These are phyloP conservation scores for Vitis hybrid DNA, from an alignment of 177 flowering plant genomes.

Conservation along the genomic window DNA sequence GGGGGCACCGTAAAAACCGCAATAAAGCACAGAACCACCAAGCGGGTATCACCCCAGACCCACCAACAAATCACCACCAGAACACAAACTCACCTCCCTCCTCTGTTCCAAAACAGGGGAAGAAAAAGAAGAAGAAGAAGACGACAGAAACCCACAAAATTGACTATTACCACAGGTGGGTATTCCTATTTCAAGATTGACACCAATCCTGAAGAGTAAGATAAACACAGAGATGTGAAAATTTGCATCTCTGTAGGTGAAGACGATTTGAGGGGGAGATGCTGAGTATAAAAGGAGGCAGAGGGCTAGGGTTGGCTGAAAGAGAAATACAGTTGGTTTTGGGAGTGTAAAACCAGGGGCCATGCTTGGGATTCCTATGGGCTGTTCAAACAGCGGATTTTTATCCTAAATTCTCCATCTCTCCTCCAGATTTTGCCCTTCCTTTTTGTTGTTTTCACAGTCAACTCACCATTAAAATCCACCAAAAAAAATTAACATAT, in stretches of 20 bases:
- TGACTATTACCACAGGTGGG: not conserved
- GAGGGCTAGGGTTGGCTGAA: constrained; percentile 12
- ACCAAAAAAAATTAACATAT: too few relatives aligned
- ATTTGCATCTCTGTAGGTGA: constrained; percentile 11
- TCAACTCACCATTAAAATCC: constrained; percentile 2
- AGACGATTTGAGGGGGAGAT: not conserved
- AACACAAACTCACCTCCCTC: too few relatives aligned
- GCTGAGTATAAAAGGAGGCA: constrained; percentile 20
- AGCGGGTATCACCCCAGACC: too few relatives aligned
- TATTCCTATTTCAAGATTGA: not conserved
- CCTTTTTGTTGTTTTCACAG: not conserved
- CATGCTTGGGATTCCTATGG: constrained; percentile 43
- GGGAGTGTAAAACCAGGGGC: constrained; percentile 55
- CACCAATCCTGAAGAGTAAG: constrained; percentile 1
- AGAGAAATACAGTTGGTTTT: constrained; percentile 18
- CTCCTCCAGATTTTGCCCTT: not conserved
- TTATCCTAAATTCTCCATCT: constrained; percentile 5
- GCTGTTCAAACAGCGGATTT: constrained; percentile 50
- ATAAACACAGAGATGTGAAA: constrained; percentile 10
- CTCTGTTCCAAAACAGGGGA: not conserved
- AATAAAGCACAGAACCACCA: too few relatives aligned
- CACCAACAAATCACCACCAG: too few relatives aligned
- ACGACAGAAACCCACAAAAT: too few relatives aligned
- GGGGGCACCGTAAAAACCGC: too few relatives aligned
- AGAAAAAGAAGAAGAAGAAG: not conserved